Evolutionary conservation across 441 rosid genomes (phyloP).

Genomic region (Adansonia grandidieri): DNA sequence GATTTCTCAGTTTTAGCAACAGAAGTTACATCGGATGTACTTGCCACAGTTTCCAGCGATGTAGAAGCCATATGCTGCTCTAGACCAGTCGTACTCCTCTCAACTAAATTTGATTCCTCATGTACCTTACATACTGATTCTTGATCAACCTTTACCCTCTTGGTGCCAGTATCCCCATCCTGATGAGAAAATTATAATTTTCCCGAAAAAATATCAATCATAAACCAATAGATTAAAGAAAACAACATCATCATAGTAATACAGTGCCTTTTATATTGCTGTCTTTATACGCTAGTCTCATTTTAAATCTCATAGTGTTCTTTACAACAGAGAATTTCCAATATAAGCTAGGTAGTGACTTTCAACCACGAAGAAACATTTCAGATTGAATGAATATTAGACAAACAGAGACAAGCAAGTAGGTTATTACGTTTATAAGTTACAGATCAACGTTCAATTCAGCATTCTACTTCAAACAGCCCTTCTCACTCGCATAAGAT

Average conservation of each 20-base stretch:
- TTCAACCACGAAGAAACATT: not conserved
- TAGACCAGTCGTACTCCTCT: slow-evolving; percentile 46
- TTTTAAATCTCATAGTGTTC: slow-evolving; percentile 10
- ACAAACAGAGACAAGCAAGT: not conserved
- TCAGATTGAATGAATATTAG: not conserved
- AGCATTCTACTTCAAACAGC: slow-evolving; percentile 8
- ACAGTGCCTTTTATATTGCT: slow-evolving; percentile 5
- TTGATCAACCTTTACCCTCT: slow-evolving; percentile 79
- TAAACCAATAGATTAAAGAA: slow-evolving; percentile 3
- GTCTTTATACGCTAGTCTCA: not conserved
- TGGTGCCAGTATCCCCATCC: slow-evolving; percentile 76
- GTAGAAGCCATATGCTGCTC: slow-evolving; percentile 61
- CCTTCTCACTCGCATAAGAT: not conserved
- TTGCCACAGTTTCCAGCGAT: slow-evolving; percentile 57
- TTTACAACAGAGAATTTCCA: not conserved
- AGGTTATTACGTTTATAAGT: not conserved
- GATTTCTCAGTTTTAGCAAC: slow-evolving; percentile 41
- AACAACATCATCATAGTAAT: not conserved
- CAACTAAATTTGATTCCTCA: slow-evolving; percentile 46
- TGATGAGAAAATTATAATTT: slow-evolving; percentile 29
- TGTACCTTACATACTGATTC: slow-evolving; percentile 41
- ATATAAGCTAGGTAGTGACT: not conserved
- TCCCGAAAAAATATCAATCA: slow-evolving; percentile 4
- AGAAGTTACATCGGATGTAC: slow-evolving; percentile 51
- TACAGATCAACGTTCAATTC: not conserved